Base-by-base conservation (phyloP, 352 stramenopile species). In the Globisporangium solare region DNA sequence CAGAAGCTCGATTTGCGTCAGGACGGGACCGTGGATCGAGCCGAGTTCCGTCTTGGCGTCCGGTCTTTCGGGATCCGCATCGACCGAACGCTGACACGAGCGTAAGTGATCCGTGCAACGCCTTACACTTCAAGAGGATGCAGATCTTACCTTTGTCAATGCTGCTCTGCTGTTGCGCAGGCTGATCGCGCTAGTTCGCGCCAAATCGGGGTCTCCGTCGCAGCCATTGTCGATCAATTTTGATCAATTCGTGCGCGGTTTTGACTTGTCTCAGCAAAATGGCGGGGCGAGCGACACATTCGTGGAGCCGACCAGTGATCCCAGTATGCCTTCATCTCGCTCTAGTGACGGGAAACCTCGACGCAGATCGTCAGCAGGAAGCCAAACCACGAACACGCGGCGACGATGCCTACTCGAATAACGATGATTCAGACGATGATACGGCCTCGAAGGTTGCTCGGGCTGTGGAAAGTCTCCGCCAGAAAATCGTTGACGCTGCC, bases 11-110 rank as follows among this genome's bases (percentile, higher is more conserved):
- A 90, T 59, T 51, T 61, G 11, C 73, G 74, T 14, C 61, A 64
- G 35, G 72, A 85, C 40, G 74, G 79, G 6, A 63, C 83, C 2
- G 57, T 93, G 2, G 80, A 93, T 60, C 76, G 83, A 7, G 73
- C 76, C 7, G 74, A 87, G 40, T 70, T 93, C 54, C 76, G 80
- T 22, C n/a, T 68, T 18, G 80, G 80, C 0, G 51, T 74, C 15
- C 61, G 66, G 20, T 60, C 61, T 31, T 84, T 89, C 18, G 72
- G 77, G 0, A 51, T 93, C 11, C 64, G 76, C 5, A 67, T 93
- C 15, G 66, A 86, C 51, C 73, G 83, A 1, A 75, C 75, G 24
- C 69, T 91, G 58, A 86, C 80, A 7, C 74, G 83, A 35, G 76
- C 74, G 67, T 87, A 71, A 31, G 71, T 61, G 37, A 3, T 21